phyloP scores from a whole-genome alignment of 495 filamentous ascomycete genomes.

The Aspergillus diversus region DNA sequence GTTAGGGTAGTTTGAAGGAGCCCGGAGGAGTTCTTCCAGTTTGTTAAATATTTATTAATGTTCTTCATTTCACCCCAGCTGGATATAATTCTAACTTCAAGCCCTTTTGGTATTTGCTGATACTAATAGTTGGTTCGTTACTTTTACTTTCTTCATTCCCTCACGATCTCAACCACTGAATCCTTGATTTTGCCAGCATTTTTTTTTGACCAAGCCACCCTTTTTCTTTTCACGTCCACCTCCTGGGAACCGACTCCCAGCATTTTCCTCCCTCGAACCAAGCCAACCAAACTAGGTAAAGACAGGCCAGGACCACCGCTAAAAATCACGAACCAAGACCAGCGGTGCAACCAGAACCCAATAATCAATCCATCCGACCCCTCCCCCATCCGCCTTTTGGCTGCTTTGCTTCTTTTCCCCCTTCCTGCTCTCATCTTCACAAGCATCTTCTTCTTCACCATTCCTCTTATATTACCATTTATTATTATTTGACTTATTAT shows the following conservation, averaged over 20 bases:
- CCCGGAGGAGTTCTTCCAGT: neutral
- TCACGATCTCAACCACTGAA: neutral
- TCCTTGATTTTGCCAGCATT: too few relatives aligned
- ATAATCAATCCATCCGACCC: constrained; percentile 5
- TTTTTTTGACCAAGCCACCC: too few relatives aligned
- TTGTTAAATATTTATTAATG: neutral
- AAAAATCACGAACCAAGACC: constrained; percentile 6
- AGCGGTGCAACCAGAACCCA: neutral
- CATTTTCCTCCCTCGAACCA: constrained; percentile 5
- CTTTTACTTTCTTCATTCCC: neutral
- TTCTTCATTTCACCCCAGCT: neutral
- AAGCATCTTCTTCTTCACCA: neutral
- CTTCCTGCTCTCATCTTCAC: constrained; percentile 4
- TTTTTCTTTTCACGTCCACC: constrained; percentile 3
- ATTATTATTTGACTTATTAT: neutral
- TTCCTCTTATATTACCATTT: neutral
- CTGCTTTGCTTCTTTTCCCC: constrained; percentile 4
- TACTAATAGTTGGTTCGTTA: too few relatives aligned
- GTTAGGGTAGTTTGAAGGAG: neutral
- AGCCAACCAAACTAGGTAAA: constrained; percentile 9
- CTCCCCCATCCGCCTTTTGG: constrained; percentile 11
- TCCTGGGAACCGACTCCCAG: neutral
- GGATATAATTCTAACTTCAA: neutral
- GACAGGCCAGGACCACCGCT: neutral
- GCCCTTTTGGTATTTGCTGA: too few relatives aligned